These are phyloP conservation scores for Lichenothelia convexa DNA, from an alignment of 495 filamentous ascomycete genomes.

Conservation along the genomic window DNA sequence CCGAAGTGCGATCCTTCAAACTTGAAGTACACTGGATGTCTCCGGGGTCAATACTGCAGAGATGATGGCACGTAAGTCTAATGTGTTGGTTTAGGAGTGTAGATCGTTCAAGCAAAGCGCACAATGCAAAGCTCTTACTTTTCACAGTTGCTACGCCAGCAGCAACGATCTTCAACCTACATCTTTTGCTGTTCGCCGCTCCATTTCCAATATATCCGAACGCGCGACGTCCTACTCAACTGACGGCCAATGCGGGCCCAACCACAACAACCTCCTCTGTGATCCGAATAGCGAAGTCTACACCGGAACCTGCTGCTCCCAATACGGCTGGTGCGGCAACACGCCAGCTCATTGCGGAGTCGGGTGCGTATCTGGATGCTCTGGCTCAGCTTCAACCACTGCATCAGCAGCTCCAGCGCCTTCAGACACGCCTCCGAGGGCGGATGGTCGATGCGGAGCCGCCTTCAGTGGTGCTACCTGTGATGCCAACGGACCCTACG, in stretches of 20 bases:
- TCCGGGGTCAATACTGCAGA: slow-evolving; percentile 22
- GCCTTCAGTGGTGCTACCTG: slow-evolving; percentile 17
- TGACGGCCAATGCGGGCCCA: slow-evolving; percentile 18
- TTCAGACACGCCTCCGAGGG: slow-evolving; percentile 10
- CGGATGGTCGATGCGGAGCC: slow-evolving; percentile 19
- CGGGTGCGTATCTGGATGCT: slow-evolving; percentile 21
- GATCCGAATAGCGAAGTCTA: slow-evolving; percentile 19
- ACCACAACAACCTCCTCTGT: slow-evolving; percentile 16
- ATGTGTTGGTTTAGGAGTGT: not conserved
- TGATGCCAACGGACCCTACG: slow-evolving; percentile 16
- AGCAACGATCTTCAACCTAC: slow-evolving; percentile 8
- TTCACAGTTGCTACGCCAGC: slow-evolving; percentile 9
- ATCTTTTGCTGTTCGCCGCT: slow-evolving; percentile 10
- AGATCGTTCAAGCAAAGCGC: not conserved
- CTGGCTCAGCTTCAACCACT: slow-evolving; percentile 5
- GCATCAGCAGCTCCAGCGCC: not conserved
- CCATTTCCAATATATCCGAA: slow-evolving; percentile 7
- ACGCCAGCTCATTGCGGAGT: slow-evolving; percentile 20
- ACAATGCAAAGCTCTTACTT: not conserved
- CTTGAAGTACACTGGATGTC: slow-evolving; percentile 16
- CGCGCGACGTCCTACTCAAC: slow-evolving; percentile 12
- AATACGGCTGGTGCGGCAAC: slow-evolving; percentile 22
- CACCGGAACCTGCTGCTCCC: slow-evolving; percentile 12
- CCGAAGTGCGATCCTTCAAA: slow-evolving; percentile 16
- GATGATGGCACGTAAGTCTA: slow-evolving; percentile 16